Base-by-base conservation (phyloP, 2,329 filamentous ascomycete species). In the Calonectria montana region DNA sequence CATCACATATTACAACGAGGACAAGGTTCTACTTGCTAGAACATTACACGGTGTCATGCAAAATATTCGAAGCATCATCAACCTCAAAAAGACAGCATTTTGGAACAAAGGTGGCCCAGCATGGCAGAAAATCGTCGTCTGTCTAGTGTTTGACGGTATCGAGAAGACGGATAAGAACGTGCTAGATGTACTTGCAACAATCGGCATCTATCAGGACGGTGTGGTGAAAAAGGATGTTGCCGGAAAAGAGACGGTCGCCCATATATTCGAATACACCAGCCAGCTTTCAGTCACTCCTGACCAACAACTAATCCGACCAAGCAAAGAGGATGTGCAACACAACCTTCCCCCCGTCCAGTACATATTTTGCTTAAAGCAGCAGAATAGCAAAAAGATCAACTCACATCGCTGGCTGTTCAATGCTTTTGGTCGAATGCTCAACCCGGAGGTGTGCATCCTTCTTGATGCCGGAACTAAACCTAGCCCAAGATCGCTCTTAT, bases 371-470 rank as follows among this genome's bases (percentile, higher is more conserved):
- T 27, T 59, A 15, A 59, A 59, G 53, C 53, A 59, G 35, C 39
- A 59, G 25, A 59, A 59, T 12, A 59, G 53, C 31, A 59, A 59
- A 15, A 59, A 59, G 31, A 59, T 59, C 53, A 59, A 59, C 53
- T 59, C 53, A 4, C 31, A 59, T 37, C 31, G 53, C 4, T 59
- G 53, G 53, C 16, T 59, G n/a, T 59, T 59, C 3, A 59, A 59
- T 23, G 53, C 53, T 3, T 59, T 59, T 16, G 53, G 53, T 15
- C 53, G 53, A n/a, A 59, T 59, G 53, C 53, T 59, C 15, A 59
- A 59, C 13, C 31, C 53, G 3, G 53, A 59, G 15, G 53, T 59
- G 8, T 59, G 53, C 4, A 59, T 59, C 31, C 53, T 59, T 25
- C 53, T 59, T 18, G 53, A 59, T 23, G 53, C 53, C 7, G 35